These are phyloP conservation scores for Xylaria sp. DNA, from an alignment of 2,329 filamentous ascomycete species.

Conservation along the genomic window DNA sequence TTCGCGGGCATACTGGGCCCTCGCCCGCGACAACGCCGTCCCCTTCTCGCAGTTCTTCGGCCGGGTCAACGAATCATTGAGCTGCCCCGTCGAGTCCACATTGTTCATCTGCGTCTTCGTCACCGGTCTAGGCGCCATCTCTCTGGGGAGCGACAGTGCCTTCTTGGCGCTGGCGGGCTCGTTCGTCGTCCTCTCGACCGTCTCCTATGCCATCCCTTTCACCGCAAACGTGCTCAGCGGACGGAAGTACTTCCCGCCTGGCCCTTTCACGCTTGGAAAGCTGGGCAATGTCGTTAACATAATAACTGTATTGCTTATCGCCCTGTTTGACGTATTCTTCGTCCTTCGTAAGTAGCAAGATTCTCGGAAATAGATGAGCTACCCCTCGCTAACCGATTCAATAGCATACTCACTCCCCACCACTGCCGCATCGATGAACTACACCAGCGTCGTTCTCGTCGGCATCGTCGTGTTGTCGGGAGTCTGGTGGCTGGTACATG, in stretches of 20 bases:
- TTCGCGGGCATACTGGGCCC: constrained; percentile 60
- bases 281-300: constrained; percentile 63
- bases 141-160: constrained; percentile 64
- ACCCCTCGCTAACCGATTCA: constrained; percentile 17
- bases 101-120: constrained; percentile 63
- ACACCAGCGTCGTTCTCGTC: constrained; percentile 65
- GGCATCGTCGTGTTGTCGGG: constrained; percentile 60
- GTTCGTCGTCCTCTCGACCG: constrained; percentile 66
- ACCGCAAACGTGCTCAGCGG: constrained; percentile 63
- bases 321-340: constrained; percentile 68
- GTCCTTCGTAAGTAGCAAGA: constrained; percentile 63
- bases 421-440: constrained; percentile 59
- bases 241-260: constrained; percentile 62
- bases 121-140: constrained; percentile 66
- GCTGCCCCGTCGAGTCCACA: constrained; percentile 69
- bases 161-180: constrained; percentile 68
- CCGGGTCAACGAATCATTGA: constrained; percentile 63
- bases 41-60: constrained; percentile 65
- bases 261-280: constrained; percentile 64
- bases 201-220: constrained; percentile 64
- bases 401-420: constrained; percentile 57
- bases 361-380: background rate
- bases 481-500: constrained; percentile 61
- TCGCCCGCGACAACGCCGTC: constrained; percentile 70
- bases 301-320: constrained; percentile 63